phyloP scores from a whole-genome alignment of 83 land plant species.

The Picea abies region DNA sequence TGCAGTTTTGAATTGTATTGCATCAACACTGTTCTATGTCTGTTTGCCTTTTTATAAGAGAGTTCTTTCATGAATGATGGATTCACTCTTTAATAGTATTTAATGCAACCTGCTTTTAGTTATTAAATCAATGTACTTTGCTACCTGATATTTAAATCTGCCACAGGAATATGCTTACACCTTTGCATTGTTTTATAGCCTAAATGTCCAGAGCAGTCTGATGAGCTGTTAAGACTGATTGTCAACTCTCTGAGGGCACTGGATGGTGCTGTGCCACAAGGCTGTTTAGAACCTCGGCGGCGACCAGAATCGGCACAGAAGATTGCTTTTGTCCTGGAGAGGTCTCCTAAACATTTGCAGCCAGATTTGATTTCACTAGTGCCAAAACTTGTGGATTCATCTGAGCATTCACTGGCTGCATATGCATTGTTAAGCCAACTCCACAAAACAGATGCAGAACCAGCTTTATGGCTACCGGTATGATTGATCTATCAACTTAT shows the following conservation, averaged over 20 bases:
- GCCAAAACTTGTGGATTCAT: constrained; percentile 51
- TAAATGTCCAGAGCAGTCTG: constrained; percentile 63
- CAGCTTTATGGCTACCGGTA: constrained; percentile 39
- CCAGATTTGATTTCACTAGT: constrained; percentile 47
- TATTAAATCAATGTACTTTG: background rate
- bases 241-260: constrained; percentile 52
- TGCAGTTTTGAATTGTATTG: background rate
- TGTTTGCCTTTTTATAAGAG: background rate
- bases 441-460: constrained; percentile 41
- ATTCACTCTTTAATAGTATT: background rate
- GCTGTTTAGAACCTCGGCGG: constrained; percentile 52
- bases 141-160: background rate
- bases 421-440: constrained; percentile 41
- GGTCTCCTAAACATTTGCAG: constrained; percentile 58
- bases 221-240: constrained; percentile 53
- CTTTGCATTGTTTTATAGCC: constrained; percentile 27
- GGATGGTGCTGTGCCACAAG: constrained; percentile 62
- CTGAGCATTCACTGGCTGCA: constrained; percentile 49
- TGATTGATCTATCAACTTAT: background rate
- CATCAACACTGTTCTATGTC: background rate
- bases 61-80: background rate
- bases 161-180: background rate
- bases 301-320: constrained; percentile 56
- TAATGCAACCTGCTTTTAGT: background rate
- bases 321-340: constrained; percentile 46